Conservation (phyloP, 352 stramenopile species). For the Globisporangium nagaii region DNA sequence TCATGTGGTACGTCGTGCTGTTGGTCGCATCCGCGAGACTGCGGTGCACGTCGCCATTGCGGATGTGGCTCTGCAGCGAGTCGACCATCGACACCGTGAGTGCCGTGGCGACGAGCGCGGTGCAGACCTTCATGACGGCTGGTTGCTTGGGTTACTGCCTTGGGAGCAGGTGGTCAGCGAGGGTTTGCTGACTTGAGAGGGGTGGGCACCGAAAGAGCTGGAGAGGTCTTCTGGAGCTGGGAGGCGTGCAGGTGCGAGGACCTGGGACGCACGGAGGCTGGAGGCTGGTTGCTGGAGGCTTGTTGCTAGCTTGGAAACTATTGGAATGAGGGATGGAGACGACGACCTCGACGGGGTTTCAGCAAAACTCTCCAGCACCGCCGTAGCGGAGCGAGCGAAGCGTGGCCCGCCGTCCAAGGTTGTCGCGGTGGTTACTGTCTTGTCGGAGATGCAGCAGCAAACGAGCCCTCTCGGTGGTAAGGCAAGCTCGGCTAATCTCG, state of each 20-base stretch:
- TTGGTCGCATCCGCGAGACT: neutral
- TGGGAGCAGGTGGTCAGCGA: too few species aligned
- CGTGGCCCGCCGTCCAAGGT: too few species aligned
- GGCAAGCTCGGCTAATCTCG: too few species aligned
- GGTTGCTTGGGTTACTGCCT: neutral
- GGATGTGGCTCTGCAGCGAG: neutral
- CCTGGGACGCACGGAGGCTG: neutral
- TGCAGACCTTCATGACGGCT: conserved; percentile 15
- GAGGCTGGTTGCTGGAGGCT: neutral
- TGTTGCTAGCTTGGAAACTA: conserved; percentile 3
- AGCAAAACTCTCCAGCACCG: too few species aligned
- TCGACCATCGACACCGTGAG: neutral
- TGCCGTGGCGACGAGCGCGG: neutral
- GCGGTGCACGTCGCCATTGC: conserved; percentile 4
- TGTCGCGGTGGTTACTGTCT: too few species aligned
- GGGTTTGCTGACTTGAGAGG: neutral
- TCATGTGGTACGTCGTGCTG: conserved; percentile 32
- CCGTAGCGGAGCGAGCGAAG: too few species aligned
- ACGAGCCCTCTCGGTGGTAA: too few species aligned
- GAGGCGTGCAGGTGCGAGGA: neutral
- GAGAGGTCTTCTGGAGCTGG: neutral
- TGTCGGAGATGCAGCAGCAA: too few species aligned
- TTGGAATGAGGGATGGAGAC: neutral
- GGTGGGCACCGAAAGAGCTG: neutral
- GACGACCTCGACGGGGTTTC: neutral